Evolutionary conservation across 495 filamentous ascomycete species (phyloP), one percentile per base, ranked within the genome.

Genomic region (Thermochaetoides thermophila): DNA sequence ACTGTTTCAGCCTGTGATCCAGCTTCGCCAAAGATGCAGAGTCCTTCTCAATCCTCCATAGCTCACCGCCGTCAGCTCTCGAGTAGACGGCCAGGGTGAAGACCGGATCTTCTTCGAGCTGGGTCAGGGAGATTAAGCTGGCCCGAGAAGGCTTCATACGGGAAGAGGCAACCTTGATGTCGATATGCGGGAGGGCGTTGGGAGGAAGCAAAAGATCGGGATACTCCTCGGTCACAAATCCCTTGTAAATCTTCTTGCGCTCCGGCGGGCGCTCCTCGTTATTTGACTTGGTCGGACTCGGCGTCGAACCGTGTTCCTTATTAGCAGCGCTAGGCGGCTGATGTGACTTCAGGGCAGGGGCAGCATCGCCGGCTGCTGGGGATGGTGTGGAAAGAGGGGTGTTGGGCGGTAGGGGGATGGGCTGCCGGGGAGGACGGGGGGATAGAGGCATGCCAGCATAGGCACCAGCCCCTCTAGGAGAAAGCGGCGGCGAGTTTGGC

Each of bases 11-110:
- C 43, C 79, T 70, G 27, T 77, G 65, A 54, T 97, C 86, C 17
- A 97, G 65, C 39, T 78, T 70, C 8, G 76, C 69, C n/a, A 97
- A 59, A 33, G 91, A 78, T 19, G 70, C 55, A 8, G 84, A 76
- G 35, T 91, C 80, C 48, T 96, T 97, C 55, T 96, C 89, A 7
- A 95, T 74, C 24, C 89, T 71, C 83, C 91, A 92, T 19, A 96
- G 60, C 49, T 95, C 85, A 24, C 65, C 68, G n/a, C 73, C 66
- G 46, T 83, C 74, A 7, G 76, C 74, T 35, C 84, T 71, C 10
- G 79, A 76, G 44, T 82, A 78, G 17, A 97, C 66, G 24, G 82
- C 85, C 13, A 97, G 64, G 2, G 83, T 92, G 44, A 95, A 93
- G 0, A 96, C 91, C 2, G 86, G 84, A 46, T 95, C 91, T 46